Percentiles rank a stretch among this genome's conserved stretches.
Conservation (phyloP, 768 basidiomycete species). For the Suillus hirtellus region DNA sequence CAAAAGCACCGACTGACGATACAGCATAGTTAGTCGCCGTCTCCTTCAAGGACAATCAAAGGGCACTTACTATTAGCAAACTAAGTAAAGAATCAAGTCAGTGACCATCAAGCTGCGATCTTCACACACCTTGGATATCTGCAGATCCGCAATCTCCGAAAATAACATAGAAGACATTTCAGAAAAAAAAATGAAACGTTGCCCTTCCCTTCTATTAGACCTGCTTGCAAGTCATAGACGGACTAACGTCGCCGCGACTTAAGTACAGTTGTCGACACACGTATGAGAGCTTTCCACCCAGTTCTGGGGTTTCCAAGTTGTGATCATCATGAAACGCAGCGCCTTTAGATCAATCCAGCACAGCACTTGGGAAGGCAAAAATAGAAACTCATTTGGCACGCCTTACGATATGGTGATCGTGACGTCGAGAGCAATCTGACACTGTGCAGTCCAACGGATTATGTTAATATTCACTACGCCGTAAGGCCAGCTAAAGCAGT, state of each 20-base stretch:
- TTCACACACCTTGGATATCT: slow-evolving; percentile 16
- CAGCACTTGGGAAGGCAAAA: neutral
- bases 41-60: neutral
- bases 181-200: neutral
- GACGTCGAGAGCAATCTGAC: neutral
- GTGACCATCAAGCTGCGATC: neutral
- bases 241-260: neutral
- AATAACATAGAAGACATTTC: slow-evolving; percentile 3
- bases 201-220: neutral
- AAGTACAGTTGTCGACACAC: neutral
- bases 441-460: neutral
- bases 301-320: neutral
- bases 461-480: too few species aligned
- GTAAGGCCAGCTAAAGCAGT: too few species aligned
- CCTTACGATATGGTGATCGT: neutral
- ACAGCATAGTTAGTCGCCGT: neutral
- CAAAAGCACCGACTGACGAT: slow-evolving; percentile 18
- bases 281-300: neutral
- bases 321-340: neutral
- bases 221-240: neutral
- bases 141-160: slow-evolving; percentile 15
- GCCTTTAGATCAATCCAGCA: neutral
- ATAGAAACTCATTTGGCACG: neutral
- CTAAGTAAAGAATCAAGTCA: slow-evolving; percentile 7
- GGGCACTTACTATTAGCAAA: slow-evolving; percentile 17